Evolutionary conservation across 2,329 filamentous ascomycete genomes (phyloP).

Genomic region (Claviceps sp.): DNA sequence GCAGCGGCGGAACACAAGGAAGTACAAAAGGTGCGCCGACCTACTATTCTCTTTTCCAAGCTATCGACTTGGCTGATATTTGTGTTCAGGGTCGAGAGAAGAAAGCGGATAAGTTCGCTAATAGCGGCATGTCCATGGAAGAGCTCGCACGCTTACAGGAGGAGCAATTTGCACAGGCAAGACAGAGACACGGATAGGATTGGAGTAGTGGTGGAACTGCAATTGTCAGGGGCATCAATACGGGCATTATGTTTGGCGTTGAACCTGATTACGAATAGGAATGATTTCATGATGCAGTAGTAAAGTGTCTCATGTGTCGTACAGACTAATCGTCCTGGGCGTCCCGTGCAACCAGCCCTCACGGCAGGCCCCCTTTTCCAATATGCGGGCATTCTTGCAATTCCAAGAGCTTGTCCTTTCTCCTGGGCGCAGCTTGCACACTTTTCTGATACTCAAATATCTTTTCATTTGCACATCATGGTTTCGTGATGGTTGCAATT

Average conservation of each 20-base stretch:
- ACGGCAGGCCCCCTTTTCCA: no score
- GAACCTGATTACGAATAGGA: slow-evolving; percentile 1
- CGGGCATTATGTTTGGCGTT: slow-evolving; percentile 24
- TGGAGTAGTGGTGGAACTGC: slow-evolving; percentile 1
- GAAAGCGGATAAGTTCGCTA: slow-evolving; percentile 93
- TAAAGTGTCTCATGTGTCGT: neutral
- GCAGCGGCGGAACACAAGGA: slow-evolving; percentile 89
- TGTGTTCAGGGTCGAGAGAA: slow-evolving; percentile 68
- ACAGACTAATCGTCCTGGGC: no score
- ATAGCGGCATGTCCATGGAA: slow-evolving; percentile 83
- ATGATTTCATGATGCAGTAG: neutral
- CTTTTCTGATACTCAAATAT: no score
- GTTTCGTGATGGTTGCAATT: no score
- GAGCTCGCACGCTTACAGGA: slow-evolving; percentile 81
- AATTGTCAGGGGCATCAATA: slow-evolving; percentile 10
- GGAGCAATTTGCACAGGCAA: slow-evolving; percentile 74
- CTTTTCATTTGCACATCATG: no score
- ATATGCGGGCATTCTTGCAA: no score
- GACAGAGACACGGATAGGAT: slow-evolving; percentile 19
- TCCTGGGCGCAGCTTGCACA: no score
- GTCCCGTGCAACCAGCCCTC: no score
- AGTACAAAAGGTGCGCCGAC: slow-evolving; percentile 60
- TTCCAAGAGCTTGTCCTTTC: no score
- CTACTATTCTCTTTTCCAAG: slow-evolving; percentile 26
- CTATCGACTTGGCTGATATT: neutral